Evolutionary conservation across 805 yeast species (phyloP), one percentile per base, ranked within the genome.

Genomic region (Candida rishiriensis): DNA sequence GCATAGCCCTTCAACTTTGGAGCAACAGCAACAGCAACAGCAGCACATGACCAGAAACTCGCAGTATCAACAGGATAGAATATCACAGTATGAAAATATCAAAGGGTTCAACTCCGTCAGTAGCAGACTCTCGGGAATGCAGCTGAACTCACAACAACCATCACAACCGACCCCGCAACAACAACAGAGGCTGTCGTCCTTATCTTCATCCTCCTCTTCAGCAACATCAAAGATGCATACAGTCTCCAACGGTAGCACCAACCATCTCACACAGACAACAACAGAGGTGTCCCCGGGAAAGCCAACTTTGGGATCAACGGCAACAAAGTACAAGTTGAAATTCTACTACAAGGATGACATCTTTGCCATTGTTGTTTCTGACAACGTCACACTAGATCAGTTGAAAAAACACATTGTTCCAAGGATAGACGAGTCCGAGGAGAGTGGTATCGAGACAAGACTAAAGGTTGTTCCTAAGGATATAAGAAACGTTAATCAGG

Each of bases 261-360:
- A 36, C 12, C 6, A 29, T 17, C 11, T 18, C 4, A 30, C 16
- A 29, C 14, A 29, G 7, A 8, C 26, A 15, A 15, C 33, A 7
- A 26, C 21, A 18, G 34, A 34, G 16, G 29, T 9, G 11, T 14
- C 39, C 15, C 10, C 38, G 10, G 16, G 26, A 8, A 35, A 18
- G 13, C 29, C 17, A 10, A 18, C 9, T n/a, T 21, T 16, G 28
- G 32, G 11, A 11, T 12, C 29, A n/a, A 14, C 26, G 14, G 11
- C 34, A 12, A 13, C 62, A 41, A 78, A 78, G 54, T 66, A 71
- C 15, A 86, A 86, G 61, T 76, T 85, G 41, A 86, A 86, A 60
- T 84, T 86, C 56, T 86, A 82, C 60, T 85, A 79, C 56, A 82
- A 81, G 46, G 93, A 85, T 55, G 95, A 86, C 58, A 86, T 86